Conservation (phyloP, 2,329 filamentous ascomycete genomes). For the Magnaporthales sp. region DNA sequence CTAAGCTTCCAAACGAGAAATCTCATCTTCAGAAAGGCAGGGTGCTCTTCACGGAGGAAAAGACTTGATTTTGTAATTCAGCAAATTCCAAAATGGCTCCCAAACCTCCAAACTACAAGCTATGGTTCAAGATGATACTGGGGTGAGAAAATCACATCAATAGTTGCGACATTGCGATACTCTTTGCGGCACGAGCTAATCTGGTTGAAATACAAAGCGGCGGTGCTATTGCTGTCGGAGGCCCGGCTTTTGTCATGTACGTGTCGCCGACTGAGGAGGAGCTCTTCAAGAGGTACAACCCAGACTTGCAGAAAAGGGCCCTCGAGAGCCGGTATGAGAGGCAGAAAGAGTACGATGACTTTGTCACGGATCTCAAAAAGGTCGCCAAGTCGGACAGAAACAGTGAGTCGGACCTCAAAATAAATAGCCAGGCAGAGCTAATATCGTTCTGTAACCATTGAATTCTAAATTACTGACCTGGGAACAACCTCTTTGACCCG, state of each 20-base stretch:
- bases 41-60: background rate
- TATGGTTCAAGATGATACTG: conserved; percentile 61
- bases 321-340: conserved; percentile 68
- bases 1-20: background rate
- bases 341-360: conserved; percentile 83
- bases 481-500: background rate
- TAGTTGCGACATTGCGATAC: background rate
- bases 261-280: conserved; percentile 83
- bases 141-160: conserved; percentile 41
- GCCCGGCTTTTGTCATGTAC: conserved; percentile 75
- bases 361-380: conserved; percentile 75
- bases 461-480: conserved; percentile 3
- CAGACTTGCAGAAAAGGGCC: conserved; percentile 82
- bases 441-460: background rate
- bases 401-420: conserved; percentile 57
- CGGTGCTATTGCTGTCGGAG: conserved; percentile 64
- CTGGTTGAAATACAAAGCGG: conserved; percentile 43
- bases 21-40: background rate
- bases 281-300: conserved; percentile 85
- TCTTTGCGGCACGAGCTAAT: background rate
- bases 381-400: conserved; percentile 87
- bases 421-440: background rate
- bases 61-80: background rate
- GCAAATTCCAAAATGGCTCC: conserved; percentile 25
- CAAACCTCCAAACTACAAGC: conserved; percentile 43